These are phyloP conservation scores for Litsea cubeba DNA, from an alignment of 164 flowering plant species.

Conservation along the genomic window DNA sequence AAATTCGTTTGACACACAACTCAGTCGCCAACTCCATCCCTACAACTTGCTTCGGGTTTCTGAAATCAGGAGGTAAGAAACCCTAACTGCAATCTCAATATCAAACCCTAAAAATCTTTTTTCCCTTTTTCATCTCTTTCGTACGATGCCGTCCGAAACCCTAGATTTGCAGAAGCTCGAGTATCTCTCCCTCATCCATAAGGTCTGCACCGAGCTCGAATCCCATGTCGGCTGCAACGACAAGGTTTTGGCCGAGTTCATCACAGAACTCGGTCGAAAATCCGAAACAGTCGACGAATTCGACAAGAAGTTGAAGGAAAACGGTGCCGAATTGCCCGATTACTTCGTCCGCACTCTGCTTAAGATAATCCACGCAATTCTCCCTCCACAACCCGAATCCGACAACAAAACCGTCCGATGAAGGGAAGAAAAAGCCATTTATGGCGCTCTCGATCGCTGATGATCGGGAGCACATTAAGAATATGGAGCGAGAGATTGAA, in stretches of 20 bases:
- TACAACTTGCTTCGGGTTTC: too few species aligned
- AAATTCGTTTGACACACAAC: too few species aligned
- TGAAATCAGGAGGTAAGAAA: too few species aligned
- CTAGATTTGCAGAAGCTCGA: slow-evolving; percentile 58
- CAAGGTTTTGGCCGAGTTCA: slow-evolving; percentile 83
- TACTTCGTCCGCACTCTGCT: slow-evolving; percentile 75
- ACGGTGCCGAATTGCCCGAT: slow-evolving; percentile 86
- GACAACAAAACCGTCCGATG: slow-evolving; percentile 16
- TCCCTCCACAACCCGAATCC: slow-evolving; percentile 46
- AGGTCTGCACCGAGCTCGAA: slow-evolving; percentile 80
- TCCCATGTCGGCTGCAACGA: slow-evolving; percentile 68
- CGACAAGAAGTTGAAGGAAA: slow-evolving; percentile 60
- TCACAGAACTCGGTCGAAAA: slow-evolving; percentile 59
- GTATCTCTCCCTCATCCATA: slow-evolving; percentile 79
- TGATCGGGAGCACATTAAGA: slow-evolving; percentile 50
- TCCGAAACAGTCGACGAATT: slow-evolving; percentile 64
- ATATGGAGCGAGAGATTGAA: slow-evolving; percentile 67
- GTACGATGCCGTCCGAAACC: slow-evolving; percentile 12
- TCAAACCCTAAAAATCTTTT: neutral
- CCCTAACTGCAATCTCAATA: neutral
- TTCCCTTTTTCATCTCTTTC: too few species aligned
- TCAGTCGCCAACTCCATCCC: too few species aligned
- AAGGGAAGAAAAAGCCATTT: slow-evolving; percentile 29
- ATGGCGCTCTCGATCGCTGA: slow-evolving; percentile 48
- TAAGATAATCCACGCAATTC: slow-evolving; percentile 76